Evolutionary conservation across 2,329 filamentous ascomycete species (phyloP).

Genomic region (Xylaria arbuscula): DNA sequence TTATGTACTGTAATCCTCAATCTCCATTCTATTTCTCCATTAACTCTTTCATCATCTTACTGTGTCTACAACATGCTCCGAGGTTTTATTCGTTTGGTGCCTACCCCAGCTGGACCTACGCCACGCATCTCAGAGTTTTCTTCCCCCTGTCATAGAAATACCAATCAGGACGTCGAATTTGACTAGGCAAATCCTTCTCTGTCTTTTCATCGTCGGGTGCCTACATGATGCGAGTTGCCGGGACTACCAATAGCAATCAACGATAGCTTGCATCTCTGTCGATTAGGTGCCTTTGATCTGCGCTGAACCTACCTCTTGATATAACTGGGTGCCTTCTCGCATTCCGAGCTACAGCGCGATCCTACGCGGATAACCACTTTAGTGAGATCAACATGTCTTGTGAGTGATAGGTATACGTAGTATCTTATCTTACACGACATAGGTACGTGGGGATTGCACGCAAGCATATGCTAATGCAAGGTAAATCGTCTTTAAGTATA

Average conservation of each 20-base stretch:
- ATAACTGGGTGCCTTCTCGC: background rate
- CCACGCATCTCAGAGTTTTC: background rate
- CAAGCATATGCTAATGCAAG: too few relatives aligned
- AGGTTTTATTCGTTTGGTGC: background rate
- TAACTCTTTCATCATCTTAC: background rate
- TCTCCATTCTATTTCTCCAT: background rate
- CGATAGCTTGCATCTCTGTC: background rate
- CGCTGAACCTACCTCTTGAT: background rate
- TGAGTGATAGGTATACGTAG: background rate
- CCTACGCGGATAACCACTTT: slow-evolving; percentile 12
- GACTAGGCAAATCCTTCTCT: too few relatives aligned
- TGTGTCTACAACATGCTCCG: background rate
- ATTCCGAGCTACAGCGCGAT: background rate
- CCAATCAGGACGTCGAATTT: background rate
- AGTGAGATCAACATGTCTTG: slow-evolving; percentile 2
- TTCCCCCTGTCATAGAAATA: background rate
- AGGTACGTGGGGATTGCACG: too few relatives aligned
- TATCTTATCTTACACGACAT: background rate
- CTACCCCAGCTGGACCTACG: background rate
- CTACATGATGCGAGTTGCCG: slow-evolving; percentile 11
- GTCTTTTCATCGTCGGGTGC: background rate
- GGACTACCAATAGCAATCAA: background rate
- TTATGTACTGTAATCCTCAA: background rate
- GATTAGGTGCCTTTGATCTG: background rate
- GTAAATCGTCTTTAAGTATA: too few relatives aligned